phyloP scores from a whole-genome alignment of 2,329 filamentous ascomycete species.

The Penicillium sp. region DNA sequence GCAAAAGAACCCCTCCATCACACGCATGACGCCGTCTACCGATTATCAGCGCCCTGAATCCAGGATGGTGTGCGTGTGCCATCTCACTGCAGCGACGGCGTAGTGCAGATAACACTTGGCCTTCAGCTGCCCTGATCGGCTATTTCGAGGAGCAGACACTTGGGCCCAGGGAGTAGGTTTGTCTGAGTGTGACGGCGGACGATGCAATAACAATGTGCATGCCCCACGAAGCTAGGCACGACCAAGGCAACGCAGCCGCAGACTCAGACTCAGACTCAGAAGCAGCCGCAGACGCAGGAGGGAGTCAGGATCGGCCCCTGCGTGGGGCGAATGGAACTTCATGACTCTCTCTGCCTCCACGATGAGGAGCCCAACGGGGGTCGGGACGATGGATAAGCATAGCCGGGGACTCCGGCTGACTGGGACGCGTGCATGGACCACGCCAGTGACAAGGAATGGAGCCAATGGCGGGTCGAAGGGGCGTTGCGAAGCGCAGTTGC shows the following conservation, averaged over 20 bases:
- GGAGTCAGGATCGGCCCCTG: slow-evolving; percentile 22
- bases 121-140: slow-evolving; percentile 19
- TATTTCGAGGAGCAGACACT: no score
- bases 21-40: slow-evolving; percentile 1
- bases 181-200: slow-evolving; percentile 18
- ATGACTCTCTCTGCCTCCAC: no score
- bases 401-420: no score
- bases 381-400: slow-evolving; percentile 6
- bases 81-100: slow-evolving; percentile 23
- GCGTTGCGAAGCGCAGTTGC: not conserved
- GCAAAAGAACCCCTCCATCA: no score
- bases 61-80: slow-evolving; percentile 11
- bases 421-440: slow-evolving; percentile 6
- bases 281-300: no score
- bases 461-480: not conserved
- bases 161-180: slow-evolving; percentile 9
- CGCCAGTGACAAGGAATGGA: slow-evolving; percentile 1
- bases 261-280: no score
- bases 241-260: no score
- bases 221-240: no score
- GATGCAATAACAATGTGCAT: no score
- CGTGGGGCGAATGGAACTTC: slow-evolving; percentile 4
- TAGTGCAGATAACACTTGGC: slow-evolving; percentile 15
- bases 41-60: slow-evolving; percentile 6
- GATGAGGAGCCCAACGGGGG: not conserved